A percentile compares a stretch with the other conserved stretches of the same genome.
Evolutionary conservation across 1,284 basidiomycete genomes (phyloP).

Genomic region (Trichosporon asahii): DNA sequence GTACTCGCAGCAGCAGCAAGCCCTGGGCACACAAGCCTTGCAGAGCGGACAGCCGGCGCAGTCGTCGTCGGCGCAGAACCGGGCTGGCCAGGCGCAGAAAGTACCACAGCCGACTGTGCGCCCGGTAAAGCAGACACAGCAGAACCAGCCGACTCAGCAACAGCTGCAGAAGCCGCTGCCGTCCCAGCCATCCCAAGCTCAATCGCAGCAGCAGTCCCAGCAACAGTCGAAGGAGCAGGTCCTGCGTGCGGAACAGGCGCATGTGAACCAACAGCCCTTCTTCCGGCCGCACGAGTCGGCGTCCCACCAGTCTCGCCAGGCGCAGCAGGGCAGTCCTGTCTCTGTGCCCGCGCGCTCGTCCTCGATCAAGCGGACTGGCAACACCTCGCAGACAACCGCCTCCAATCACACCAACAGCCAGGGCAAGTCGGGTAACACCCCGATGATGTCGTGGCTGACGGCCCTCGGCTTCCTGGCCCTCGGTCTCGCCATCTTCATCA

Average conservation of each 20-base stretch:
- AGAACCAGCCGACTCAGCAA: neutral
- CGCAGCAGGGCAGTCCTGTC: neutral
- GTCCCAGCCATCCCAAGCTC: neutral
- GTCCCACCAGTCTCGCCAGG: neutral
- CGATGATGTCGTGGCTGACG: neutral
- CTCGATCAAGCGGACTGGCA: neutral
- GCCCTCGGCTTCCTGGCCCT: neutral
- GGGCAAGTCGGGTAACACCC: neutral
- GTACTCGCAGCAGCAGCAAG: neutral
- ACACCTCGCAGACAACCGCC: too few relatives aligned
- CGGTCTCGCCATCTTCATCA: neutral
- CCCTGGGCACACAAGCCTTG: neutral
- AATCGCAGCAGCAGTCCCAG: neutral
- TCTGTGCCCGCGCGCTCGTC: neutral
- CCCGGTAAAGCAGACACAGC: neutral
- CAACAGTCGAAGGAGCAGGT: neutral
- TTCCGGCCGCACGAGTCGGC: neutral
- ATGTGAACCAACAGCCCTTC: neutral
- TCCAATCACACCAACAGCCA: too few relatives aligned
- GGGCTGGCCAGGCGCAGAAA: neutral
- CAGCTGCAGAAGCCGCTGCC: conserved; percentile 7
- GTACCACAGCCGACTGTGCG: neutral
- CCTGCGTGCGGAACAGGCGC: neutral
- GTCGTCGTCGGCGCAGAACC: neutral
- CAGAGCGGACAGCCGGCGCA: neutral